Conservation (phyloP, 1,284 basidiomycete species). For the Stereum hirsutum region DNA sequence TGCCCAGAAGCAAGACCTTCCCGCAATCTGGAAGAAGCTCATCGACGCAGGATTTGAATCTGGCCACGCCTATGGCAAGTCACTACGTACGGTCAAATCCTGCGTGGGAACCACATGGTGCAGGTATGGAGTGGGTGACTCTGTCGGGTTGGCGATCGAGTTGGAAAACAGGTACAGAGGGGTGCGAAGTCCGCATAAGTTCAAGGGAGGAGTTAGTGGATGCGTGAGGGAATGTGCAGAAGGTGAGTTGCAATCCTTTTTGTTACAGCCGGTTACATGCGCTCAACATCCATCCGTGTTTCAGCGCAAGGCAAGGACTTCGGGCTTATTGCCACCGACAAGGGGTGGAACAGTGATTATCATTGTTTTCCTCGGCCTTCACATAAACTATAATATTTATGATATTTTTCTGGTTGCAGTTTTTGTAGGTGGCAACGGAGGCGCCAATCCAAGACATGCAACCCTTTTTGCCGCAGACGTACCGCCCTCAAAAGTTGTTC, state of each 20-base stretch:
- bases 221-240: slow-evolving; percentile 1
- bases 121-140: background rate
- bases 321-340: slow-evolving; percentile 1
- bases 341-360: slow-evolving; percentile 1
- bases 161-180: slow-evolving; percentile 1
- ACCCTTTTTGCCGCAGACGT: background rate
- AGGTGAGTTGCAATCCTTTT: too few relatives aligned
- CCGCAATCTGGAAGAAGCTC: background rate
- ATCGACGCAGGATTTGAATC: background rate
- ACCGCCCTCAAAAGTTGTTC: background rate
- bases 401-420: background rate
- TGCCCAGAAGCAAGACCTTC: slow-evolving; percentile 1
- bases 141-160: background rate
- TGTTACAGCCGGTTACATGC: too few relatives aligned
- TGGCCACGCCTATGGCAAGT: slow-evolving; percentile 2
- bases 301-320: slow-evolving; percentile 2
- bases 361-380: background rate
- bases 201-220: slow-evolving; percentile 1
- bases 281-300: too few relatives aligned
- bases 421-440: slow-evolving; percentile 1
- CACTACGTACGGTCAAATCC: background rate
- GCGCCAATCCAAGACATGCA: slow-evolving; percentile 1
- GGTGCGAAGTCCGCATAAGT: background rate
- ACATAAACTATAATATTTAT: background rate
- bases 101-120: slow-evolving; percentile 1